Base-by-base conservation (phyloP, 257 asterid genomes). In the Petunia axillaris region DNA sequence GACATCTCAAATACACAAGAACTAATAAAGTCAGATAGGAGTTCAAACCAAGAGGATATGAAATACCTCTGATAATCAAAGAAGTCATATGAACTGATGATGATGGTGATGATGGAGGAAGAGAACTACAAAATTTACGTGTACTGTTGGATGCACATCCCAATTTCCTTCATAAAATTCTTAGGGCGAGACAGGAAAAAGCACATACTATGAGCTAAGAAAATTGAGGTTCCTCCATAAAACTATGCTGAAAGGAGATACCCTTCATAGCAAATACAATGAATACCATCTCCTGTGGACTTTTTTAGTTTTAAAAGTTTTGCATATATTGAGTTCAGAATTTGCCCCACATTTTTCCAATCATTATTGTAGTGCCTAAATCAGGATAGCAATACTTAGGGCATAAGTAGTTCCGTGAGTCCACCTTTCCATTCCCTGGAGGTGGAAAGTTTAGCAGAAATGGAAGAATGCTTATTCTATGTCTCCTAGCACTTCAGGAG, bases 1-100 rank as follows among this genome's bases (percentile, higher is more conserved):
- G 62, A 73, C 43, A 50, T 54, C 78, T 73, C 38, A 50, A 11
- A 50, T 73, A 73, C 78, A 73, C 36, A 13, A 50, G 46, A 73
- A 36, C 78, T 35, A 73, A 73, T 2, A 71, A 48, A 70, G 0
- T 67, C 15, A 7, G 41, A 9, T 70, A 46, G 48, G 59, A 73
- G 62, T 36, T 73, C 25, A 40, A 48, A 35, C 60, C 44, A 71
- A 71, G 60, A 71, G 10, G 44, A 55, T 2, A 55, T 11, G 60
- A 71, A 48, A 73, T 35, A 44, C 48, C 43, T 73, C 46, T 35
- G 62, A 73, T 35, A 11, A 35, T 35, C 77, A 11, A 73, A 35
- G 46, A 73, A 71, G 35, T 73, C 1, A 13, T 1, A 73, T 73
- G 7, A 73, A 57, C 14, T 36, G 7, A 5, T 10, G 62, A 71